Percentiles rank a stretch among this genome's conserved stretches.
phyloP scores from a whole-genome alignment of 202 grass and related monocot species.

The Hordeum pubiflorum region DNA sequence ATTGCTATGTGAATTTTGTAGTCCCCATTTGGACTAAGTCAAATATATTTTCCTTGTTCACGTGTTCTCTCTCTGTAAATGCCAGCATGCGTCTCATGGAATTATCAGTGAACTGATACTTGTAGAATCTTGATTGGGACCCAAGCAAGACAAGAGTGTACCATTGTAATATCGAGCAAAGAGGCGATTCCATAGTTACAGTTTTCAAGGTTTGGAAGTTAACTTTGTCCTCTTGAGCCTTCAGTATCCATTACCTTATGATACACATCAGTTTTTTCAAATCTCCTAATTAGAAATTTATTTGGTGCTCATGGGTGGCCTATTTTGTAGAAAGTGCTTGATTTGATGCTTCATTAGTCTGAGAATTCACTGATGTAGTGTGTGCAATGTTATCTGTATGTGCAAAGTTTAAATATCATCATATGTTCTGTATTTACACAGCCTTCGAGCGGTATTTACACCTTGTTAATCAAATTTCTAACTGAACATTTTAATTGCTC shows the following conservation, averaged over 20 bases:
- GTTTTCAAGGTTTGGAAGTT: slow-evolving; percentile 52
- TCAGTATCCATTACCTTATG: neutral
- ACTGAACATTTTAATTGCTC: neutral
- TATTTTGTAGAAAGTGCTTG: neutral
- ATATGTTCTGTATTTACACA: neutral
- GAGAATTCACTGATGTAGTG: neutral
- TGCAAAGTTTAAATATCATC: neutral
- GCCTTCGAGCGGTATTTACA: neutral
- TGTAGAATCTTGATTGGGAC: slow-evolving; percentile 62
- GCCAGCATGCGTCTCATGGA: neutral
- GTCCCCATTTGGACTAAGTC: neutral
- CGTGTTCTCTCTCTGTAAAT: neutral
- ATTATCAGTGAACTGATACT: slow-evolving; percentile 6
- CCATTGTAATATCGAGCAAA: slow-evolving; percentile 49
- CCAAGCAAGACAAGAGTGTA: slow-evolving; percentile 46
- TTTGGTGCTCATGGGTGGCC: neutral
- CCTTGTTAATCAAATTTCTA: neutral
- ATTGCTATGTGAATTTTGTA: neutral
- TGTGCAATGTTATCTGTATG: neutral
- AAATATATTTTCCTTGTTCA: neutral
- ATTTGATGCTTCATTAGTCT: neutral
- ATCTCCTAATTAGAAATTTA: neutral
- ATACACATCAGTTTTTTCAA: neutral
- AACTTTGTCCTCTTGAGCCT: neutral
- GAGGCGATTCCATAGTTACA: neutral